These are phyloP conservation scores for Apiospora saccharicola DNA, from an alignment of 2,329 filamentous ascomycete species.

Conservation along the genomic window DNA sequence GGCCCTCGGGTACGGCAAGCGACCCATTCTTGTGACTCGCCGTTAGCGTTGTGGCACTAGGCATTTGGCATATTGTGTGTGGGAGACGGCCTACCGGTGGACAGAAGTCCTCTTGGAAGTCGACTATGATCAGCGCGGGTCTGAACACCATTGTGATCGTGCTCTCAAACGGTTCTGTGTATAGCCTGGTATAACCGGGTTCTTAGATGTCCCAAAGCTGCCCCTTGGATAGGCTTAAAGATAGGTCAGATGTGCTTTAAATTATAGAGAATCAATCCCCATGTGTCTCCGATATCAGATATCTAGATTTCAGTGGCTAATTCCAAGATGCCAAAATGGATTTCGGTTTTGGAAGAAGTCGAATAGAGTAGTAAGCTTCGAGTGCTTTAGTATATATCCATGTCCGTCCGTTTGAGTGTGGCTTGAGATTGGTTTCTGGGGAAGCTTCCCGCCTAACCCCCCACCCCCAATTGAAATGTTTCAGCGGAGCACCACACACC, in stretches of 20 bases:
- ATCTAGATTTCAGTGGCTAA: too few relatives aligned
- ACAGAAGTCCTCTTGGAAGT: constrained; percentile 95
- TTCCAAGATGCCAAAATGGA: too few relatives aligned
- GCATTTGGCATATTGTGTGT: neutral
- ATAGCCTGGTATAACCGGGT: neutral
- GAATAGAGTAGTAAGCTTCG: too few relatives aligned
- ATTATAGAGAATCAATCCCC: neutral
- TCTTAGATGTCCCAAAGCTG: neutral
- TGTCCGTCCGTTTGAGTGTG: neutral
- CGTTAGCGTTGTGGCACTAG: constrained; percentile 22
- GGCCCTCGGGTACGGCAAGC: constrained; percentile 80
- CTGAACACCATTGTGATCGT: neutral
- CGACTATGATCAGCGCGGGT: constrained; percentile 74
- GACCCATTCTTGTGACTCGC: constrained; percentile 73
- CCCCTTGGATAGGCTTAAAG: neutral
- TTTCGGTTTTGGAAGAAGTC: too few relatives aligned
- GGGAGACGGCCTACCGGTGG: constrained; percentile 71
- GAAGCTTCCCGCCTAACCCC: neutral
- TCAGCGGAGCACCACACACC: neutral
- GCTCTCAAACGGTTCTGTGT: too few relatives aligned
- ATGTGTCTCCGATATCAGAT: too few relatives aligned
- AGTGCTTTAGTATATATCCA: too few relatives aligned
- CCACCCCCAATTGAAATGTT: neutral
- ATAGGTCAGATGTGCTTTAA: neutral
- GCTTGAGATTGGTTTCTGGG: constrained; percentile 9